Evolutionary conservation across 139 green algal species (phyloP), one percentile per base, ranked within the genome.

Genomic region (Chlamydomonas schloesseri): DNA sequence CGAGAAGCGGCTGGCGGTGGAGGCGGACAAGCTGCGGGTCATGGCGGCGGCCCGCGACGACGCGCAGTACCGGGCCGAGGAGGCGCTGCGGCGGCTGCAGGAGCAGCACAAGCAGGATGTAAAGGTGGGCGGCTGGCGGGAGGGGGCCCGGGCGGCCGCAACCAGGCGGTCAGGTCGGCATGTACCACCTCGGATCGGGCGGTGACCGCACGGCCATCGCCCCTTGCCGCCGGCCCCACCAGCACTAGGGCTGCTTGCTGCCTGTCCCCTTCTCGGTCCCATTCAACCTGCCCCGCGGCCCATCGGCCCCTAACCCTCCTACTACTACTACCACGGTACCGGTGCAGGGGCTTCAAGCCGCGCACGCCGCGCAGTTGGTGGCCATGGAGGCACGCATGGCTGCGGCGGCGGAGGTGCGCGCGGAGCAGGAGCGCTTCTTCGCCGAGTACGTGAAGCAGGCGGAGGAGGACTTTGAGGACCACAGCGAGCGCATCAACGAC

Each of bases 1-100:
- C 53, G 91, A 93, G 64, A 84, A 81, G 72, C 55, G 91, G 26
- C 77, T 93, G 71, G 75, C 84, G 84, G 71, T 93, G 1, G 33
- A 47, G 26, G 37, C 42, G 6, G 71, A 86, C 42, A 86, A 86
- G 50, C 9, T 81, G n/a, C 71, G 80, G 60, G 5, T 64, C 0
- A 50, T 92, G 71, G 60, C 64, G 17, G 68, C 78, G 3, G 67
- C 69, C 36, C 79, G 73, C 1, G 89, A 94, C 69, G 91, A 94
- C 82, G 76, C 46, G 33, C 65, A 79, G 2, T 94, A 88, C 87
- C 53, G 57, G 29, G 23, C 83, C 28, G 86, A 94, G 82, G 90
- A 94, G 87, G 57, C 81, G 71, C 73, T 91, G 37, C 31, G 28
- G 60, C 57, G 86, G n/a, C 28, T 84, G 29, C 46, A 33, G n/a